Base-by-base conservation (phyloP, 768 basidiomycete genomes). In the Candolleomyces eurysporus region DNA sequence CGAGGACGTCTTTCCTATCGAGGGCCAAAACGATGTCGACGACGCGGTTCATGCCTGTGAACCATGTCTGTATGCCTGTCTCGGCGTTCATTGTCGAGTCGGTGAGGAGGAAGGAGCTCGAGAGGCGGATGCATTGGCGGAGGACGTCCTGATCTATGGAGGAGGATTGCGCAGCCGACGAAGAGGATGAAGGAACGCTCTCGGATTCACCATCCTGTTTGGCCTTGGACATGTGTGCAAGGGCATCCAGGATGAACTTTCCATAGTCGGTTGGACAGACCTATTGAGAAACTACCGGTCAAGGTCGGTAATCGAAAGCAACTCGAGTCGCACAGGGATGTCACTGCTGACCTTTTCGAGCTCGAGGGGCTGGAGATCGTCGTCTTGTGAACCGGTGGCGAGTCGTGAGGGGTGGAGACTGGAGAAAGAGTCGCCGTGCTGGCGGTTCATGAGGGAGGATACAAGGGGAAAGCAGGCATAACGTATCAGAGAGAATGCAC, bases 61-160 rank as follows among this genome's bases (percentile, higher is more conserved):
- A 79, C 91, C 91, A 94, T 9, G 85, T 82, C 14, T 67, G 63
- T 26, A 86, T 73, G 0, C 90, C 92, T 0, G 68, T 69, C 40
- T 81, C 80, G 0, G 84, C 77, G 67, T 86, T 85, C 64, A 79
- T 91, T 60, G 84, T 86, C 0, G 82, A 80, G 73, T 94, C 91
- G 13, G 90, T 86, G 61, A 94, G 71, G 49, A 92, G 83, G 68
- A 88, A 91, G n/a, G 91, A 90, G 1, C 91, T 87, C 14, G 91
- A 82, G 43, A 92, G 84, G 16, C 80, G 80, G 51, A 92, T 76
- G 68, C 85, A 89, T 42, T 83, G 83, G 59, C 88, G 83, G 46
- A 92, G 77, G 42, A 81, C 67, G 14, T 67, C 67, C 73, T 92
- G 91, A 72, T 90, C 84, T 32, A 92, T 80, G 2, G 72, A 56